Evolutionary conservation across 2,329 filamentous ascomycete species (phyloP), one percentile per base, ranked within the genome.

Genomic region (Trichoderma polysporum): DNA sequence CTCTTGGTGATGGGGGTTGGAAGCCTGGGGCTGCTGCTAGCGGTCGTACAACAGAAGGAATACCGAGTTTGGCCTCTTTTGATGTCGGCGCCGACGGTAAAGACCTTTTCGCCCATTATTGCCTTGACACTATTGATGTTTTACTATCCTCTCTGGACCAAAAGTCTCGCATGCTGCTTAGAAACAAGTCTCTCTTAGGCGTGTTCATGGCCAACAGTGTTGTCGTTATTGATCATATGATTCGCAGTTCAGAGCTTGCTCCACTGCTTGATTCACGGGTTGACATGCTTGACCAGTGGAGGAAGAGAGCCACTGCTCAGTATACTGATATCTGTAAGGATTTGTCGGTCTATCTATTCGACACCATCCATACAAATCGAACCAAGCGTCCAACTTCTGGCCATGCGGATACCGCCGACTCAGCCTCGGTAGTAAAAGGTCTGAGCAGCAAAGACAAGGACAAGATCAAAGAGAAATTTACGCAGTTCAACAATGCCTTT

Each of bases 381-480:
- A 81, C 83, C 27, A 79, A 88, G 59, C 88, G 93, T 19, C 92
- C 93, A 15, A 85, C 88, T 0, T 94, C 91, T 2, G 88, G 90
- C 9, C 88, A 88, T 29, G 87, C 86, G n/a, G 94, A 97, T 77
- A 94, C 92, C 2, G 88, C 89, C 15, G 94, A 97, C 77, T 95
- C 92, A 2, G 88, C 89, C 17, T 90, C 91, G 0, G 91, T 97
- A 67, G 84, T 98, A 68, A 97, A 97, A 78, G 87, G 87, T 1
- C 83, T 98, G 3, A 89, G 87, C 53, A 93, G 90, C 73, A 97
- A 97, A 77, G 95, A 99, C 76, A 96, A 94, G 78, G 95, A 99
- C 76, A 90, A 89, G 67, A 97, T 98, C 80, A 99, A 99, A 80
- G 89, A 93, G 78, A 98, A 98, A 79, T 99, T 97, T 79, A 89